Base-by-base conservation (phyloP, 2,329 filamentous ascomycete species). In the Aspergillus niger region DNA sequence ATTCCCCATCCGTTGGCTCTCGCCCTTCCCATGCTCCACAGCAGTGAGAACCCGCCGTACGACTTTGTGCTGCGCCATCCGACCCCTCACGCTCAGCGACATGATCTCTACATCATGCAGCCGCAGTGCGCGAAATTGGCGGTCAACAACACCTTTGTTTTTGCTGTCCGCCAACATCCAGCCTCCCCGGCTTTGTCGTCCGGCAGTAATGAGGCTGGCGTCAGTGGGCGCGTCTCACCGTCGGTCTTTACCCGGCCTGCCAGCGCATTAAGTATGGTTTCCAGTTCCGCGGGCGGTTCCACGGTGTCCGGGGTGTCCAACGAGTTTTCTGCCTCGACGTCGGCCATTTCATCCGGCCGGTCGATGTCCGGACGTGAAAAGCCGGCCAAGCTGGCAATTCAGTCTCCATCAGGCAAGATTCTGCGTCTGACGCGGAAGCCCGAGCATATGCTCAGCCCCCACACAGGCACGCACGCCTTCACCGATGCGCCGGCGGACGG, bases 121-220 rank as follows among this genome's bases (percentile, higher is more conserved):
- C 95, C 96, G 1, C 96, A 99, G 76, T 99, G 95, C 74, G 85
- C 89, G 65, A 87, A 89, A 26, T 82, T 99, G 28, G 93, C 92
- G 1, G 83, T 96, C 58, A 97, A 98, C 80, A 98, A 99, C 74
- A 99, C 95, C 0, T 99, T 97, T 72, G 94, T 99, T 28, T 99
- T 99, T 76, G 91, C 91, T 56, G 90, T 99, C 62, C 91, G 95
- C 49, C 95, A 99, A 72, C 93, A 99, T 73, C 91, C 93, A 0
- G 89, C 91, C 0, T 85, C 84, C 1, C 77, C 84, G 0, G 77
- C 77, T 2, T 71, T 74, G 43, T 72, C 77, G 38, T 70, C 77
- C 28, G 76, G 72, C 57, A 73, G 69, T 47, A 74, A 74, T 15
- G 71, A 75, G 36, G 59, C 66, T 22, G 63, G 65, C 15, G 67